Evolutionary conservation across 2,329 filamentous ascomycete species (phyloP).

Genomic region (Dactylella cylindrospora): DNA sequence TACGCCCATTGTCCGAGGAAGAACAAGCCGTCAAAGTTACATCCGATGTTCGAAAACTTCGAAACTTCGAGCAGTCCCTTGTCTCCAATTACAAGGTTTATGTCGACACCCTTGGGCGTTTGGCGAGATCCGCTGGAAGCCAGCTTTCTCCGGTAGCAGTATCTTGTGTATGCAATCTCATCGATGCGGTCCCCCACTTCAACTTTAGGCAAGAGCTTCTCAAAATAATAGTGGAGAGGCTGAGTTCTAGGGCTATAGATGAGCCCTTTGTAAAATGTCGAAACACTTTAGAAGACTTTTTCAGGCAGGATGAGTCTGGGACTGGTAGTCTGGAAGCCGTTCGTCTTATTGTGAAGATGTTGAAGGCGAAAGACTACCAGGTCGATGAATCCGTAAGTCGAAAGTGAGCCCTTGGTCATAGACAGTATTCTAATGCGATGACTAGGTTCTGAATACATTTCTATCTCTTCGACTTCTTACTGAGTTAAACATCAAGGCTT

Average conservation of each 20-base stretch:
- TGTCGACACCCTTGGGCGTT: slow-evolving; percentile 70
- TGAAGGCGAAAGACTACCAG: slow-evolving; percentile 80
- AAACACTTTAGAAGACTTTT: slow-evolving; percentile 76
- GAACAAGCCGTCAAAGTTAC: slow-evolving; percentile 77
- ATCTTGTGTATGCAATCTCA: slow-evolving; percentile 77
- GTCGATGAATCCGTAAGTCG: slow-evolving; percentile 70
- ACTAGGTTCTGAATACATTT: slow-evolving; percentile 74
- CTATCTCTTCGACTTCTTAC: slow-evolving; percentile 83
- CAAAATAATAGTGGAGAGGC: slow-evolving; percentile 80
- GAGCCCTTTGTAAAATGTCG: slow-evolving; percentile 75
- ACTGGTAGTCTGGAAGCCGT: slow-evolving; percentile 84
- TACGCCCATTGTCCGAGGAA: slow-evolving; percentile 76
- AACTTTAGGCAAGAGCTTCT: slow-evolving; percentile 89
- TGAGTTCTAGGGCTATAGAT: slow-evolving; percentile 72
- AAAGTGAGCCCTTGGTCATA: not conserved
- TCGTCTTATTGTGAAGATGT: slow-evolving; percentile 85
- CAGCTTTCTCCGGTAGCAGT: slow-evolving; percentile 64
- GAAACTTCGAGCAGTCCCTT: slow-evolving; percentile 83
- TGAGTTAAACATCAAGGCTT: slow-evolving; percentile 83
- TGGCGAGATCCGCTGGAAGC: slow-evolving; percentile 59
- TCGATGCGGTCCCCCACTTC: slow-evolving; percentile 87
- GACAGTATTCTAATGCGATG: not conserved
- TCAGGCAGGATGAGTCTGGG: slow-evolving; percentile 85
- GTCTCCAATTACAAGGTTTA: slow-evolving; percentile 83
- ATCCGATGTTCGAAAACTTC: slow-evolving; percentile 81